Percentiles rank a stretch among this genome's conserved stretches.
phyloP scores from a whole-genome alignment of 169 alveolate species.

The Cryptosporidium andersoni region DNA sequence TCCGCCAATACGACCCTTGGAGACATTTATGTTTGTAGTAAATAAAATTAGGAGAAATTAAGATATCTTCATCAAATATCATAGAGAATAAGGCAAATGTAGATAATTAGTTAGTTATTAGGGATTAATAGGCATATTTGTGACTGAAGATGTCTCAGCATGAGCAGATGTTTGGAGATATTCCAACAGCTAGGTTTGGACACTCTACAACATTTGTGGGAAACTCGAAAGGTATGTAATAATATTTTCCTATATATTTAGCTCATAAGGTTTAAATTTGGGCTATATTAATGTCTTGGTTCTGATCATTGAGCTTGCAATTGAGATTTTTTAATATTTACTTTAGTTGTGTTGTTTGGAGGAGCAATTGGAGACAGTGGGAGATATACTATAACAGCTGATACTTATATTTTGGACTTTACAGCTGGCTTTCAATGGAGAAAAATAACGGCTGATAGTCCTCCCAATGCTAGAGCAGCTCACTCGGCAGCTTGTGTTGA shows the following conservation, averaged over 20 bases:
- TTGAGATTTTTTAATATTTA: background rate
- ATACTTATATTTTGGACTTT: conserved; percentile 90
- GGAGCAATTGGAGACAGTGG: conserved; percentile 98
- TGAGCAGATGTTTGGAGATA: conserved; percentile 84
- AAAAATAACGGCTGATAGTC: conserved; percentile 85
- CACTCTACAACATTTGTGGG: conserved; percentile 95
- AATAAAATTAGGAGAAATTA: too few relatives aligned
- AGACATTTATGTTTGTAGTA: too few relatives aligned
- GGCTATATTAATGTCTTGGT: too few relatives aligned
- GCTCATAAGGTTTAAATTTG: too few relatives aligned
- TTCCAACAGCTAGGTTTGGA: conserved; percentile 96
- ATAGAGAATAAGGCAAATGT: too few relatives aligned
- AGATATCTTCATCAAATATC: too few relatives aligned
- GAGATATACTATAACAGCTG: conserved; percentile 95
- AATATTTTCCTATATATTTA: background rate
- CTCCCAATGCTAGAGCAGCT: conserved; percentile 99
- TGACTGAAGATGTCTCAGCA: conserved; percentile 38
- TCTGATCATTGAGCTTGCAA: background rate
- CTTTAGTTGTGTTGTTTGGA: conserved; percentile 88
- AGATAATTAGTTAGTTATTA: too few relatives aligned
- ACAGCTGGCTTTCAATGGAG: conserved; percentile 86
- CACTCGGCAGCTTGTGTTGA: conserved; percentile 99
- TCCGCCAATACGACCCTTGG: too few relatives aligned
- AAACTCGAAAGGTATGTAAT: conserved; percentile 77
- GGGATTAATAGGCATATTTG: too few relatives aligned